These are phyloP conservation scores for Takakia lepidozioides DNA, from an alignment of 225 moss, liverwort and hornwort species.

Conservation along the genomic window DNA sequence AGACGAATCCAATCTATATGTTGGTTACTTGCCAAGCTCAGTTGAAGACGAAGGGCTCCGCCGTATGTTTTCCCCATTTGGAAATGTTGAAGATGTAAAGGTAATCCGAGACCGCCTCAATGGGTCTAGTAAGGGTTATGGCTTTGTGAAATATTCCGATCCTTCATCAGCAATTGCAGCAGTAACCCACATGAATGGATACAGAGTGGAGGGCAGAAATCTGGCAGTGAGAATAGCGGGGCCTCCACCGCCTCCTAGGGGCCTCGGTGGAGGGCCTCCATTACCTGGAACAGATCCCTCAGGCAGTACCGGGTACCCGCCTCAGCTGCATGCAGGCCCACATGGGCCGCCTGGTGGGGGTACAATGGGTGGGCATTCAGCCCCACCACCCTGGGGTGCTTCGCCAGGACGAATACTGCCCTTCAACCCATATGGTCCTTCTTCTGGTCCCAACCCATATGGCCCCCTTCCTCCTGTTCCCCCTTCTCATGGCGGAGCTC, in stretches of 20 bases:
- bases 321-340: conserved; percentile 57
- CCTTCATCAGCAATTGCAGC: conserved; percentile 80
- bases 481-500: conserved; percentile 62
- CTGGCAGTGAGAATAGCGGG: conserved; percentile 96
- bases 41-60: conserved; percentile 91
- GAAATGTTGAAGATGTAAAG: conserved; percentile 89
- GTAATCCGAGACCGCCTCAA: conserved; percentile 88
- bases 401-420: conserved; percentile 72
- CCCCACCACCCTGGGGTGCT: conserved; percentile 74
- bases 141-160: conserved; percentile 91
- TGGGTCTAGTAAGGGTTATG: conserved; percentile 94
- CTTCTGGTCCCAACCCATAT: conserved; percentile 48
- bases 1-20: conserved; percentile 94
- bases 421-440: conserved; percentile 77
- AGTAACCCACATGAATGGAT: conserved; percentile 83
- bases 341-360: conserved; percentile 73
- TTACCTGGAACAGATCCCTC: conserved; percentile 59
- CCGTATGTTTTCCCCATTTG: conserved; percentile 80
- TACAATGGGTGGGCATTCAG: conserved; percentile 74
- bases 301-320: conserved; percentile 60
- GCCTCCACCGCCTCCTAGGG: conserved; percentile 80
- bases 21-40: conserved; percentile 89
- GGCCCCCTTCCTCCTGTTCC: conserved; percentile 72
- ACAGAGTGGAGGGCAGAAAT: conserved; percentile 84
- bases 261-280: conserved; percentile 70